These are phyloP conservation scores for Erodium moschatum DNA, from an alignment of 441 rosid species.

Conservation along the genomic window DNA sequence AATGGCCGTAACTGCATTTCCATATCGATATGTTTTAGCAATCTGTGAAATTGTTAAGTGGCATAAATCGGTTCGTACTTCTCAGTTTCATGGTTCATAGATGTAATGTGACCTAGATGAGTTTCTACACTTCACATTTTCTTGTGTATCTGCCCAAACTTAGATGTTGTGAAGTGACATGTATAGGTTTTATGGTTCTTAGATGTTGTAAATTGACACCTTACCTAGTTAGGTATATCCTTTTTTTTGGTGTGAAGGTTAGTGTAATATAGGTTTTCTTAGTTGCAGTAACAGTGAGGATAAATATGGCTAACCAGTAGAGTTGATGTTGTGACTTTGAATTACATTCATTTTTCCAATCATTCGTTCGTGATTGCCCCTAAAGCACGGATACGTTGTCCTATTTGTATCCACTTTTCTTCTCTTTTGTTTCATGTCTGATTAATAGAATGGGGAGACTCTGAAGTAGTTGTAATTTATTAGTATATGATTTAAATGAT, in stretches of 20 bases:
- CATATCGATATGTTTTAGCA: neutral
- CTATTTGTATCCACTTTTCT: neutral
- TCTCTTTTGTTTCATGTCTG: too few species aligned
- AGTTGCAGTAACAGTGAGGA: neutral
- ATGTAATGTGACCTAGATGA: too few species aligned
- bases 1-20: neutral
- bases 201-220: neutral
- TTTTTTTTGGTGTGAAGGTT: neutral
- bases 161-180: neutral
- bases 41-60: neutral
- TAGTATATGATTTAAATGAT: slow-evolving; percentile 2
- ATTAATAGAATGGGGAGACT: neutral
- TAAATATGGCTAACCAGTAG: neutral
- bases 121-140: too few species aligned
- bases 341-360: too few species aligned
- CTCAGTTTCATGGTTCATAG: neutral
- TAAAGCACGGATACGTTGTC: neutral
- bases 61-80: neutral
- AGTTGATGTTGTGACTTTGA: neutral
- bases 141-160: too few species aligned
- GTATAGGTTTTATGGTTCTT: neutral
- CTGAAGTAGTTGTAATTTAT: neutral
- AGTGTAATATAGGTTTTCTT: neutral
- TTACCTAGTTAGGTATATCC: neutral
- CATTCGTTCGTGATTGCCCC: too few species aligned